Conservation (phyloP, 169 alveolate species). For the Perkinsus olseni region DNA sequence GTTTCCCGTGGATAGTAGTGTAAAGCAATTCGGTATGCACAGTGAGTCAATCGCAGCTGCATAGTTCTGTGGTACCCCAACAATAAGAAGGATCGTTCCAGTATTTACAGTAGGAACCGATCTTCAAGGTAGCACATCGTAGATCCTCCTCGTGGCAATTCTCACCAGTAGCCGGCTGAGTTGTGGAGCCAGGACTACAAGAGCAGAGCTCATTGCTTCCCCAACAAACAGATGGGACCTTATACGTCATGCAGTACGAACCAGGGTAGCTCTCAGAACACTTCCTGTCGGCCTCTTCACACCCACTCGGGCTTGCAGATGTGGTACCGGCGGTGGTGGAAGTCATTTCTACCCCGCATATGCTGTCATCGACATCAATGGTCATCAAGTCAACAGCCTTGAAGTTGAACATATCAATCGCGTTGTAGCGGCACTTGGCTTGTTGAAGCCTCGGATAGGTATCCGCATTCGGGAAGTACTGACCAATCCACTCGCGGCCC, state of each 20-base stretch:
- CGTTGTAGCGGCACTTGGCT: too few relatives aligned
- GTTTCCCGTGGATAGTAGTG: too few relatives aligned
- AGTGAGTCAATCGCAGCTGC: too few relatives aligned
- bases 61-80: not conserved
- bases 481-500: too few relatives aligned
- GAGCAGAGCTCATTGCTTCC: not conserved
- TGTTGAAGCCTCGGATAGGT: too few relatives aligned
- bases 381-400: too few relatives aligned
- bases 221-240: not conserved
- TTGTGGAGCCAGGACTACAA: not conserved
- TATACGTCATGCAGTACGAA: not conserved
- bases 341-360: too few relatives aligned
- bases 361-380: too few relatives aligned
- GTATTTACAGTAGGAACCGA: not conserved
- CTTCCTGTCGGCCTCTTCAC: not conserved
- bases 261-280: not conserved
- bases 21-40: too few relatives aligned
- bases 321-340: too few relatives aligned
- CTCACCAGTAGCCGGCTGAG: not conserved
- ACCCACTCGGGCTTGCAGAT: not conserved
- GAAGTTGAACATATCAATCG: too few relatives aligned
- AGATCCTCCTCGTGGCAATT: not conserved
- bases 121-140: not conserved
- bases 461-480: too few relatives aligned
- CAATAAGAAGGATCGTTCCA: not conserved